A percentile compares a stretch with the other conserved stretches of the same genome.
phyloP scores from a whole-genome alignment of 139 green algal species.

The Volvox africanus region DNA sequence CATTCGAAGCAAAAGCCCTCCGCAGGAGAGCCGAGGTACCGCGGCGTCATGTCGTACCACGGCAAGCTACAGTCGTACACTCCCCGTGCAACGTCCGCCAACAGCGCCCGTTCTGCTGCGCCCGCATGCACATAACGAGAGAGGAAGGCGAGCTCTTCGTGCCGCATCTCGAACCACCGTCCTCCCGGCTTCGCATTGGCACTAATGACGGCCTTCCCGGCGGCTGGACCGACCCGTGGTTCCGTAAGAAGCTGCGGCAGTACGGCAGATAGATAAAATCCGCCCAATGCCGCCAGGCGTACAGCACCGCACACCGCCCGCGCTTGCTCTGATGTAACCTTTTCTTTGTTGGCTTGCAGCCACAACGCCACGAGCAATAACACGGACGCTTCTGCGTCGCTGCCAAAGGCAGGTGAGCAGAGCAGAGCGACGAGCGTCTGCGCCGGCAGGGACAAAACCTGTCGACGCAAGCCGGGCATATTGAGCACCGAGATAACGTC shows the following conservation, averaged over 20 bases:
- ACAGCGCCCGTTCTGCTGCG: not conserved
- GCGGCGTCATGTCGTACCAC: conserved; percentile 30
- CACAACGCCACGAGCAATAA: conserved; percentile 37
- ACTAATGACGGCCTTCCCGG: not conserved
- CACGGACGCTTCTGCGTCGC: conserved; percentile 10
- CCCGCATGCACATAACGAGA: not conserved
- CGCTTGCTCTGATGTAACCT: not conserved
- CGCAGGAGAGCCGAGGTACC: not conserved
- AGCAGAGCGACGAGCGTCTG: conserved; percentile 1
- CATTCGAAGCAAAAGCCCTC: conserved; percentile 29
- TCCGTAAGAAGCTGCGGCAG: conserved; percentile 17
- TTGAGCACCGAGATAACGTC: conserved; percentile 33
- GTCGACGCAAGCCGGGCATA: not conserved
- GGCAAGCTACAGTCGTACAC: conserved; percentile 23
- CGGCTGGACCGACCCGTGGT: not conserved
- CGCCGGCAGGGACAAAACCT: conserved; percentile 18
- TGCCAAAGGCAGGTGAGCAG: not conserved
- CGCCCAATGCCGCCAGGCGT: conserved; percentile 27
- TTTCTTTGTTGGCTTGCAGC: not conserved
- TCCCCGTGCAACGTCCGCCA: not conserved
- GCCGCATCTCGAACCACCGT: conserved; percentile 28
- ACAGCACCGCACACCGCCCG: conserved; percentile 2
- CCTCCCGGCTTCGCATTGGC: not conserved
- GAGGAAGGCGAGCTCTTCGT: conserved; percentile 30
- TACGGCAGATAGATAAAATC: conserved; percentile 15